phyloP scores from a whole-genome alignment of 495 filamentous ascomycete genomes.

The Talaromyces proteolyticus region DNA sequence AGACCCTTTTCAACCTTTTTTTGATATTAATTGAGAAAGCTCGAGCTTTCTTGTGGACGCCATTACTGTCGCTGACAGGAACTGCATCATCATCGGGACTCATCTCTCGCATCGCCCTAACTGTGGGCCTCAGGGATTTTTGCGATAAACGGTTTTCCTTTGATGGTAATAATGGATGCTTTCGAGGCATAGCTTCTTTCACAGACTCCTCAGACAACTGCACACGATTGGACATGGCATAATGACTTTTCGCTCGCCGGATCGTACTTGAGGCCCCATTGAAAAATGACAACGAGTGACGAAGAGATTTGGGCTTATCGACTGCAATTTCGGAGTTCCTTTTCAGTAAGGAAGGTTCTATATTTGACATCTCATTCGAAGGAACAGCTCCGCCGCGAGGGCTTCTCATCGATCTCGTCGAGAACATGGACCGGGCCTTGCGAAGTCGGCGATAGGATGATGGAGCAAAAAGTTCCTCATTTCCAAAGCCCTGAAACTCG shows the following conservation, averaged over 20 bases:
- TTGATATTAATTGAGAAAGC: conserved; percentile 57
- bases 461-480: conserved; percentile 56
- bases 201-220: conserved; percentile 32
- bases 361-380: conserved; percentile 14
- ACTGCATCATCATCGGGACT: conserved; percentile 20
- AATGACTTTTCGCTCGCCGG: conserved; percentile 31
- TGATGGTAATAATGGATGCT: conserved; percentile 43
- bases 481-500: conserved; percentile 43
- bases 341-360: conserved; percentile 6
- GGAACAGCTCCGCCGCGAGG: conserved; percentile 28
- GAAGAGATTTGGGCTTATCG: conserved; percentile 26
- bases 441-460: conserved; percentile 72
- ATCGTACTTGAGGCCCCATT: conserved; percentile 21
- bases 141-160: conserved; percentile 37
- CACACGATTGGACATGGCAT: conserved; percentile 43
- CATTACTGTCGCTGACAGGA: conserved; percentile 28
- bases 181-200: conserved; percentile 22
- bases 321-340: conserved; percentile 5
- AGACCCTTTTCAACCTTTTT: conserved; percentile 53
- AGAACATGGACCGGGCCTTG: conserved; percentile 69
- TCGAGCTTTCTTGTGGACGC: conserved; percentile 47
- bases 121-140: conserved; percentile 53
- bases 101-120: conserved; percentile 43
- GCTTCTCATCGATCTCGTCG: conserved; percentile 25
- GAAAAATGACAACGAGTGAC: conserved; percentile 61